Conservation (phyloP, 2,329 filamentous ascomycete genomes). For the Lachnellula occidentalis region DNA sequence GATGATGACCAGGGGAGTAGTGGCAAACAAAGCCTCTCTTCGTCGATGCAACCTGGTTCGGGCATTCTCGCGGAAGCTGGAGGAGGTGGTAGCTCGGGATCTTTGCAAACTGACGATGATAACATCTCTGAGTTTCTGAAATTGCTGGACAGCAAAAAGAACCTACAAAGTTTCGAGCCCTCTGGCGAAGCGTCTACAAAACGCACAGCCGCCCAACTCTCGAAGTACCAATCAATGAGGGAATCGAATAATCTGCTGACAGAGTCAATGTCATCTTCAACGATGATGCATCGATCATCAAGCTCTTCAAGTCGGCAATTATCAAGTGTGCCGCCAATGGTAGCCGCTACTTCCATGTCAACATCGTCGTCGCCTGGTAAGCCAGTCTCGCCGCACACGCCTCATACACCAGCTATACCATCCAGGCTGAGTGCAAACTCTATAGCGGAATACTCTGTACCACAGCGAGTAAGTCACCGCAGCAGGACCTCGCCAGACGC, state of each 20-base stretch:
- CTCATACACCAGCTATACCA: conserved; percentile 88
- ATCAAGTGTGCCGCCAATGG: conserved; percentile 60
- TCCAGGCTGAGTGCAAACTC: conserved; percentile 90
- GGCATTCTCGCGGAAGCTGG: conserved; percentile 69
- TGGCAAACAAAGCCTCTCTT: conserved; percentile 71
- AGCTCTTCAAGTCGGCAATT: conserved; percentile 62
- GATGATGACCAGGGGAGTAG: conserved; percentile 77
- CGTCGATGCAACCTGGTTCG: conserved; percentile 67
- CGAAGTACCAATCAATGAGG: conserved; percentile 80
- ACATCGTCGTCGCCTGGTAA: conserved; percentile 86
- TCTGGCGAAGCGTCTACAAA: conserved; percentile 65
- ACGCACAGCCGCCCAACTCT: conserved; percentile 72
- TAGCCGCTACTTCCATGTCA: conserved; percentile 68
- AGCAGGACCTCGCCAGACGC: conserved; percentile 19
- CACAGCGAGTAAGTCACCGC: conserved; percentile 20
- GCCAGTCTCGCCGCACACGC: conserved; percentile 81
- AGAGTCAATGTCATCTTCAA: conserved; percentile 88
- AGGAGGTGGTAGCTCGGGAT: conserved; percentile 60
- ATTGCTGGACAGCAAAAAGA: conserved; percentile 79
- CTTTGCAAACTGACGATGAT: conserved; percentile 72
- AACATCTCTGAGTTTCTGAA: conserved; percentile 93
- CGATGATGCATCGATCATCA: conserved; percentile 77
- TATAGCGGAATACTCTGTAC: conserved; percentile 60
- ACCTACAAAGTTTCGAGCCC: conserved; percentile 71
- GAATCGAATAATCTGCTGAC: conserved; percentile 85